phyloP scores from a whole-genome alignment of 345 rosid genomes.

The Acer negundo region DNA sequence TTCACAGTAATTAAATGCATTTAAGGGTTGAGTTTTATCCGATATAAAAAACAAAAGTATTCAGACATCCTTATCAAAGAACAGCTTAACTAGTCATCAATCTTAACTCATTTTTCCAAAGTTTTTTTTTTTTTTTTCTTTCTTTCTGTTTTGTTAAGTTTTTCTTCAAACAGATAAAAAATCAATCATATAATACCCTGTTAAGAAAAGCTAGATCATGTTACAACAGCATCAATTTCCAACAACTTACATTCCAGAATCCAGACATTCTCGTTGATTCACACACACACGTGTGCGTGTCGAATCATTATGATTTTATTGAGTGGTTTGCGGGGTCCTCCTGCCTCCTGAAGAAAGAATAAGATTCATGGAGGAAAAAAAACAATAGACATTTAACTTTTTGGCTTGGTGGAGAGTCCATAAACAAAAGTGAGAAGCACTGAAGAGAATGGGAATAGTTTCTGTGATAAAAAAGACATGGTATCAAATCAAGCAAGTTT shows the following conservation, averaged over 20 bases:
- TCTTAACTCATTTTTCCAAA: neutral
- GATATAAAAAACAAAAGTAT: too few relatives aligned
- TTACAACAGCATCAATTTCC: neutral
- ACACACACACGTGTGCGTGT: conserved; percentile 19
- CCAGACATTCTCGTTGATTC: conserved; percentile 3
- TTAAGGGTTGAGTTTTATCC: too few relatives aligned
- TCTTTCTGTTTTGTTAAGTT: neutral
- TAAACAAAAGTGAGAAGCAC: conserved; percentile 32
- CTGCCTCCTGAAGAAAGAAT: conserved; percentile 41
- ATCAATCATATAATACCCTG: neutral
- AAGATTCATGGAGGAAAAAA: conserved; percentile 42
- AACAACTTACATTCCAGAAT: neutral
- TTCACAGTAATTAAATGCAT: too few relatives aligned
- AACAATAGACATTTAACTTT: conserved; percentile 1
- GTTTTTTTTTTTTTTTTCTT: neutral
- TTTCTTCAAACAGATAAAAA: neutral
- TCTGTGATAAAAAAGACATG: conserved; percentile 18
- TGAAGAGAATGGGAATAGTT: conserved; percentile 29
- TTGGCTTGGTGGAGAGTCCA: conserved; percentile 53
- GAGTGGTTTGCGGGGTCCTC: conserved; percentile 56
- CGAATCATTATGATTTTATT: conserved; percentile 20
- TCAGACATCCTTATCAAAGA: too few relatives aligned
- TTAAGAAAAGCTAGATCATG: neutral
- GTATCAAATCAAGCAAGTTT: conserved; percentile 20
- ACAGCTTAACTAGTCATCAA: neutral